A percentile compares a stretch with the other conserved stretches of the same genome.
Evolutionary conservation across 176 grass and related monocot genomes (phyloP).

Genomic region (Triticum timopheevii): DNA sequence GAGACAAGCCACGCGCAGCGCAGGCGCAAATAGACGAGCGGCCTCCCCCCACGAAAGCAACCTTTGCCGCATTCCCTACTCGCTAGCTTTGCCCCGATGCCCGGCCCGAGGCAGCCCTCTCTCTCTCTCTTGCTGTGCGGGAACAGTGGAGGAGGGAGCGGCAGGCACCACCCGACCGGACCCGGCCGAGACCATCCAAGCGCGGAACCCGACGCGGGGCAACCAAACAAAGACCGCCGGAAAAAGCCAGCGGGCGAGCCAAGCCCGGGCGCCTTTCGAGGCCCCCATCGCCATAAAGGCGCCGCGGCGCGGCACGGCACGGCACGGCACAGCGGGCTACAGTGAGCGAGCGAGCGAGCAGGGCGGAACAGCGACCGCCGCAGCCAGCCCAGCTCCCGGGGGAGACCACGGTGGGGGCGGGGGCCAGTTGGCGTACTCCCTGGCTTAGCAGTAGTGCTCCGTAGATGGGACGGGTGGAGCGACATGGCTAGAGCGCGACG

Average conservation of each 20-base stretch:
- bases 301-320: too few relatives aligned
- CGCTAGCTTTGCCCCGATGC: neutral
- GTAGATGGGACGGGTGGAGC: neutral
- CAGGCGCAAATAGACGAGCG: neutral
- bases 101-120: neutral
- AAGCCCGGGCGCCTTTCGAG: neutral
- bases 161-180: too few relatives aligned
- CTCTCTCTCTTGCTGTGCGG: neutral
- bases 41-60: neutral
- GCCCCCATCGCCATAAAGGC: neutral
- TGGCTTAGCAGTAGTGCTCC: too few relatives aligned
- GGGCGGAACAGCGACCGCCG: neutral
- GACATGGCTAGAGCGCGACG: neutral
- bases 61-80: neutral
- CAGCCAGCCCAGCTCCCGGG: too few relatives aligned
- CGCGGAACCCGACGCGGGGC: neutral
- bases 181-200: neutral
- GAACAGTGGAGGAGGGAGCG: conserved; percentile 22
- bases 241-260: too few relatives aligned
- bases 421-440: too few relatives aligned
- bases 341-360: neutral
- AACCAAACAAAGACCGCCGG: neutral
- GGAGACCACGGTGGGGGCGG: too few relatives aligned
- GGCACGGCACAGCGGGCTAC: neutral
- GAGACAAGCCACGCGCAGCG: too few relatives aligned